These are phyloP conservation scores for Claviceps sp. DNA, from an alignment of 2,329 filamentous ascomycete genomes.

Conservation along the genomic window DNA sequence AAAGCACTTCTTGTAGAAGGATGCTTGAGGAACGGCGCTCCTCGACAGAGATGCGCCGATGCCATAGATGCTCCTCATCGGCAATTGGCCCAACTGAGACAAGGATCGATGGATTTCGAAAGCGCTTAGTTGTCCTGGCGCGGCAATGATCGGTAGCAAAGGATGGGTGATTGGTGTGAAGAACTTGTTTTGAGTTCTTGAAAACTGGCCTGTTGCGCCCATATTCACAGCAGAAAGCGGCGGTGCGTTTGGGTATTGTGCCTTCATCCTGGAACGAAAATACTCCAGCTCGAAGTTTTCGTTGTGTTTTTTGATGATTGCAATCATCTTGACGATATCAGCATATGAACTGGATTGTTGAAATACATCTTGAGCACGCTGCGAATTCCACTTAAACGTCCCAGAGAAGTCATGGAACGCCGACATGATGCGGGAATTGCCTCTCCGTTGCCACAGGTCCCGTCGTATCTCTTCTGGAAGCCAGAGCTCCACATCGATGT, in stretches of 20 bases:
- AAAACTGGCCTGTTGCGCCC: conserved; percentile 75
- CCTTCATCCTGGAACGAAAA: conserved; percentile 64
- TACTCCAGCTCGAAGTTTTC: conserved; percentile 87
- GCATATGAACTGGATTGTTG: conserved; percentile 58
- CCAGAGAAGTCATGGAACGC: conserved; percentile 84
- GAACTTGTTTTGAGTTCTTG: conserved; percentile 69
- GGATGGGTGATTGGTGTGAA: conserved; percentile 84
- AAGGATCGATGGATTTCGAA: conserved; percentile 74
- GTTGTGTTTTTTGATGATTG: conserved; percentile 66
- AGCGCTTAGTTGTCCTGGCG: conserved; percentile 73
- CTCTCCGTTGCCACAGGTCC: conserved; percentile 53
- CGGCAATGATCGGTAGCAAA: conserved; percentile 68
- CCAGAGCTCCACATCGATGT: conserved; percentile 82
- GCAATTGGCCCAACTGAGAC: conserved; percentile 66
- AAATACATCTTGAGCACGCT: conserved; percentile 59
- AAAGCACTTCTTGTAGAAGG: conserved; percentile 77
- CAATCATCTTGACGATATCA: conserved; percentile 86
- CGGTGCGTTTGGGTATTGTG: conserved; percentile 53
- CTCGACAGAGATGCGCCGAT: conserved; percentile 58
- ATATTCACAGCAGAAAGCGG: conserved; percentile 78
- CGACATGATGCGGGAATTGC: conserved; percentile 78
- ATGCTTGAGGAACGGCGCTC: conserved; percentile 54
- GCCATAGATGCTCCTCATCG: conserved; percentile 67
- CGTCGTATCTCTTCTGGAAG: conserved; percentile 63
- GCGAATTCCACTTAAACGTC: conserved; percentile 68